phyloP scores from a whole-genome alignment of 345 rosid species.

The Excoecaria cochinchinensis region DNA sequence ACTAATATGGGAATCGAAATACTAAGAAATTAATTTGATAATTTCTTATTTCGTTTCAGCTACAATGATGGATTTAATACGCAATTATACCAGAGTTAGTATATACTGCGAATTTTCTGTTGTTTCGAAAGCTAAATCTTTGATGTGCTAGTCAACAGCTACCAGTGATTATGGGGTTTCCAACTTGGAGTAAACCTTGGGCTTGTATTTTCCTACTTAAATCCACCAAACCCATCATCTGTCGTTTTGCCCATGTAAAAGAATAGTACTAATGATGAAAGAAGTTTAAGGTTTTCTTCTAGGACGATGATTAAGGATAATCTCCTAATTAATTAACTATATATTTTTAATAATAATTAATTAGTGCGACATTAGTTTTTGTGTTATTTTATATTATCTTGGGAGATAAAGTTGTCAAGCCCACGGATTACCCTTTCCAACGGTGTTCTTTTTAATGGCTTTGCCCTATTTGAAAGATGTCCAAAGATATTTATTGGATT shows the following conservation, averaged over 20 bases:
- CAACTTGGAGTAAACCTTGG: neutral
- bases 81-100: too few relatives aligned
- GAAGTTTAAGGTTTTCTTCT: neutral
- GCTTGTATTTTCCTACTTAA: constrained; percentile 6
- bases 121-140: too few relatives aligned
- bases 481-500: too few relatives aligned
- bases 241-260: neutral
- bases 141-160: neutral
- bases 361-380: neutral
- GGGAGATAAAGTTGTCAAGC: neutral
- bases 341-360: neutral
- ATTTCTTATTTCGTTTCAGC: too few relatives aligned
- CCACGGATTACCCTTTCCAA: too few relatives aligned
- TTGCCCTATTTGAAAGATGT: too few relatives aligned
- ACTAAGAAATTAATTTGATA: neutral
- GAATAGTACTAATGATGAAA: neutral
- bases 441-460: too few relatives aligned
- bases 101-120: too few relatives aligned
- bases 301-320: neutral
- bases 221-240: neutral
- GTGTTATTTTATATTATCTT: neutral
- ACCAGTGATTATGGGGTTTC: neutral
- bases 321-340: neutral
- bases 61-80: too few relatives aligned
- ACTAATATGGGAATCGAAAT: neutral